A percentile compares a stretch with the other conserved stretches of the same genome.
These are phyloP conservation scores for Cutaneotrichosporon dermatis DNA, from an alignment of 1,284 basidiomycete genomes.

Conservation along the genomic window DNA sequence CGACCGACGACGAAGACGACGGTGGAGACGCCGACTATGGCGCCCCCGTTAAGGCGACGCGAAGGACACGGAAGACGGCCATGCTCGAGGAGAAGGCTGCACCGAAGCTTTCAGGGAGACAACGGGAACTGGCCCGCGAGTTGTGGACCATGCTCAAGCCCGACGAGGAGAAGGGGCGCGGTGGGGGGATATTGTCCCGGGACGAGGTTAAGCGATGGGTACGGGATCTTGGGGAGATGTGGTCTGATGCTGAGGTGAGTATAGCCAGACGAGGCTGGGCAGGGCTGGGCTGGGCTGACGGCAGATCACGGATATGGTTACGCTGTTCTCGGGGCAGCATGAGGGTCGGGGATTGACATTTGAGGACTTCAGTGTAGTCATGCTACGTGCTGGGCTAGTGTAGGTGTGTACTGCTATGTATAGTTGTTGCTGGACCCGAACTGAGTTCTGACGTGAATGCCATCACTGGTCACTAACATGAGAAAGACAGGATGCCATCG, in stretches of 20 bases:
- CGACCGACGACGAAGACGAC: constrained; percentile 23
- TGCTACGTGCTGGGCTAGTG: constrained; percentile 43
- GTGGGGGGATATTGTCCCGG: constrained; percentile 27
- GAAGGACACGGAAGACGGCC: neutral
- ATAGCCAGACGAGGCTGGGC: neutral
- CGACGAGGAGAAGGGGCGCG: neutral
- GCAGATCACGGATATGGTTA: constrained; percentile 49
- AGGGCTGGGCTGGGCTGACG: neutral
- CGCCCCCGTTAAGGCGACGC: neutral
- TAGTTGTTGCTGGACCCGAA: too few species aligned
- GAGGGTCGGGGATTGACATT: constrained; percentile 42
- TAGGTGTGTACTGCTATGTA: constrained; percentile 7
- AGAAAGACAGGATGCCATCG: too few species aligned
- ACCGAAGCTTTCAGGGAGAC: constrained; percentile 27
- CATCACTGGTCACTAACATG: too few species aligned
- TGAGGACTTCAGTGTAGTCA: constrained; percentile 45
- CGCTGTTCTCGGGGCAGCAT: constrained; percentile 45
- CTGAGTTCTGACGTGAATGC: too few species aligned
- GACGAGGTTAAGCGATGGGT: constrained; percentile 45
- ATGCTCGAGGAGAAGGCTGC: constrained; percentile 2
- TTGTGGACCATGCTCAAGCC: constrained; percentile 47
- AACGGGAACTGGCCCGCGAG: constrained; percentile 37
- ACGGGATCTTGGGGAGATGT: constrained; percentile 44
- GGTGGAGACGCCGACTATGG: constrained; percentile 18
- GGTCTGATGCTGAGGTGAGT: constrained; percentile 47